Evolutionary conservation across 306 rosid genomes (phyloP).

Genomic region (Cucumis melo): DNA sequence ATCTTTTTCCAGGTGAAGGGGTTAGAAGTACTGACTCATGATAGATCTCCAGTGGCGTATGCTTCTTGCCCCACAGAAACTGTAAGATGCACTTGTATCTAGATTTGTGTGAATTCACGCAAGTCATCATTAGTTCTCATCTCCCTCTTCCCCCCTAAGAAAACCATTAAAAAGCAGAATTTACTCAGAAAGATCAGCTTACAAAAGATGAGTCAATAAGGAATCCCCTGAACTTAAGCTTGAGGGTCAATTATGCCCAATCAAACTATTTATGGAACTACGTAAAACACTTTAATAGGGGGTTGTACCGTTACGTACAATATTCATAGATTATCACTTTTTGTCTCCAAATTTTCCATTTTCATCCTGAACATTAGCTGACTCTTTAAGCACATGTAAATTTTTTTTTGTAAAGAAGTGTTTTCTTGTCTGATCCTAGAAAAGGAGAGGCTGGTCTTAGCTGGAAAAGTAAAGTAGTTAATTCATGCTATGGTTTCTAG

Average conservation of each 20-base stretch:
- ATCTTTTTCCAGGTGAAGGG: conserved; percentile 61
- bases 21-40: conserved; percentile 57
- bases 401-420: not conserved
- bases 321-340: not conserved
- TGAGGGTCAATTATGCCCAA: not conserved
- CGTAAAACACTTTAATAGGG: not conserved
- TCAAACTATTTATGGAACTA: not conserved
- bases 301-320: not conserved
- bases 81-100: not conserved
- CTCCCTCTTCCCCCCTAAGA: not conserved
- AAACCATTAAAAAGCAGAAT: not conserved
- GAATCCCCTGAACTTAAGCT: not conserved
- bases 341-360: not conserved
- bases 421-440: not conserved
- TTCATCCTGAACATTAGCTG: not conserved
- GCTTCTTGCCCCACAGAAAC: conserved; percentile 53
- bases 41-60: conserved; percentile 62
- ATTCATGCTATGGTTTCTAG: not conserved
- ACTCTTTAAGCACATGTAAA: not conserved
- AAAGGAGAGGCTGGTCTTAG: not conserved
- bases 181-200: not conserved
- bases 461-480: not conserved
- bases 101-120: not conserved
- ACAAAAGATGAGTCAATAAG: not conserved
- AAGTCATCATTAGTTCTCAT: not conserved